phyloP scores from a whole-genome alignment of 805 yeast genomes.

The Myxozyma neotropica region DNA sequence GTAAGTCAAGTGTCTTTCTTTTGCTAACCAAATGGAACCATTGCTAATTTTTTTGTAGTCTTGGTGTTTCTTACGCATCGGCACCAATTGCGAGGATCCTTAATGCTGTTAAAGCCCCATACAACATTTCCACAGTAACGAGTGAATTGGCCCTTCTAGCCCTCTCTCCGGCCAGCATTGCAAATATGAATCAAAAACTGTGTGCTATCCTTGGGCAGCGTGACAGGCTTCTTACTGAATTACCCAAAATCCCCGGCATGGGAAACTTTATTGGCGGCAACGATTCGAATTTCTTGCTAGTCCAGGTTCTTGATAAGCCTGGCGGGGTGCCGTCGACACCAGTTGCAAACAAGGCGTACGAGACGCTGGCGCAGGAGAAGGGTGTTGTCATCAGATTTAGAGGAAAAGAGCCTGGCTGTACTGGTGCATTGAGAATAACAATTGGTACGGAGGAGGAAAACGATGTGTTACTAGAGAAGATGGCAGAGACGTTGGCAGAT shows the following conservation, averaged over 20 bases:
- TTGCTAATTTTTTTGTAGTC: constrained; percentile 10
- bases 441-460: constrained; percentile 85
- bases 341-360: constrained; percentile 67
- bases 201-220: constrained; percentile 59
- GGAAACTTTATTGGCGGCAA: constrained; percentile 80
- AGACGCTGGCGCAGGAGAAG: constrained; percentile 66
- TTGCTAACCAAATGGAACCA: too few relatives aligned
- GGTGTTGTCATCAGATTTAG: constrained; percentile 88
- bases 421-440: constrained; percentile 84
- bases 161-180: constrained; percentile 58
- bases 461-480: constrained; percentile 53
- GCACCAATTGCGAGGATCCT: constrained; percentile 63
- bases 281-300: constrained; percentile 82
- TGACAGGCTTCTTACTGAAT: constrained; percentile 51
- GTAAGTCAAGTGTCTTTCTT: constrained; percentile 25
- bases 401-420: constrained; percentile 87
- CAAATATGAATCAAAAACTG: constrained; percentile 60
- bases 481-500: constrained; percentile 44
- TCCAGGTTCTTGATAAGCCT: constrained; percentile 64
- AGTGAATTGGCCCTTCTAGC: constrained; percentile 77
- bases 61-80: constrained; percentile 77
- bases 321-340: constrained; percentile 66
- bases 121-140: constrained; percentile 83
- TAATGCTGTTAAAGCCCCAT: constrained; percentile 94
- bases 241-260: constrained; percentile 62